Percentiles rank a stretch among this genome's conserved stretches.
These are phyloP conservation scores for Betula pendula DNA, from an alignment of 306 rosid species.

Conservation along the genomic window DNA sequence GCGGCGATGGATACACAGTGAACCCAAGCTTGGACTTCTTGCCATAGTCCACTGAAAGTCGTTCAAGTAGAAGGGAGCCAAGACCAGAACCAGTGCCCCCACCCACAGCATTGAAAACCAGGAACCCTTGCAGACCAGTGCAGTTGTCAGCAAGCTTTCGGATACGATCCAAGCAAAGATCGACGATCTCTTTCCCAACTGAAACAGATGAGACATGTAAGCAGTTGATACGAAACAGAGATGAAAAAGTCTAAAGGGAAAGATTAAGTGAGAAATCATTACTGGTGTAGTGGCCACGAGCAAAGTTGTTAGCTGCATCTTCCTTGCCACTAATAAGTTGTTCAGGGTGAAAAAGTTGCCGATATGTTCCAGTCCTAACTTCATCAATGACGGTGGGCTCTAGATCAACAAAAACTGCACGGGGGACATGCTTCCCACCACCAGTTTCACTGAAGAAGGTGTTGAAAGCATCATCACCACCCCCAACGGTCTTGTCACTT, in stretches of 20 bases:
- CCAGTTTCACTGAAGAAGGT: constrained; percentile 89
- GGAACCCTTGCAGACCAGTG: constrained; percentile 85
- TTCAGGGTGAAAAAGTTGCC: constrained; percentile 80
- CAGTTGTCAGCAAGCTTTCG: constrained; percentile 82
- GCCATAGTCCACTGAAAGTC: constrained; percentile 79
- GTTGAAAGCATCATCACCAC: constrained; percentile 86
- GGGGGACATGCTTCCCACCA: constrained; percentile 80
- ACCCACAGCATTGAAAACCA: constrained; percentile 82
- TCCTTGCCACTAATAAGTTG: constrained; percentile 84
- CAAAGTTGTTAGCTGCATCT: constrained; percentile 83
- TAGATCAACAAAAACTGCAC: constrained; percentile 79
- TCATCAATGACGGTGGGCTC: constrained; percentile 86
- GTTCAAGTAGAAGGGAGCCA: constrained; percentile 75
- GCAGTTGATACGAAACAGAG: neutral
- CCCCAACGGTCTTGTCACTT: constrained; percentile 64
- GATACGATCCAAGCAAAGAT: constrained; percentile 77
- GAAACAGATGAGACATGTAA: constrained; percentile 11
- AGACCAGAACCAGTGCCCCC: constrained; percentile 90
- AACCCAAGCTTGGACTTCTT: constrained; percentile 84
- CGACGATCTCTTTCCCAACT: constrained; percentile 88
- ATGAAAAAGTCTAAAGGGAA: neutral
- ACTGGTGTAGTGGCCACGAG: constrained; percentile 90
- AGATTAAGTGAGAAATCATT: neutral
- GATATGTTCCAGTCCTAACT: constrained; percentile 76
- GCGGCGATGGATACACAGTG: constrained; percentile 81